These are phyloP conservation scores for Lippia alba DNA, from an alignment of 305 asterid species.

Conservation along the genomic window DNA sequence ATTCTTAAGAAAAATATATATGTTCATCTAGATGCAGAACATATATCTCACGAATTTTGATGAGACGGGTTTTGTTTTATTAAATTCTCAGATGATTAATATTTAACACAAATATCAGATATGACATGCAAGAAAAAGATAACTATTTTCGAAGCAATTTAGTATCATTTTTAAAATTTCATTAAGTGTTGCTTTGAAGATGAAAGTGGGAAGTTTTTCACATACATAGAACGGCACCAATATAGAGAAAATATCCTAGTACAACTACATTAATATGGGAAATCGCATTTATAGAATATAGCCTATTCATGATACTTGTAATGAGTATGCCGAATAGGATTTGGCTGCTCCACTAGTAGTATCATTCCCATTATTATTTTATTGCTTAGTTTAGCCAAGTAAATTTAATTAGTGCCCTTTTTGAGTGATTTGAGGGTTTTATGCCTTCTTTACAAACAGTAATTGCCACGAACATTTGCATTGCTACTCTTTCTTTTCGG, in stretches of 20 bases:
- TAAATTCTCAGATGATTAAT: too few relatives aligned
- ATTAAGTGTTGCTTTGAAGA: too few relatives aligned
- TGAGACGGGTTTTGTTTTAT: too few relatives aligned
- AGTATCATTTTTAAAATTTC: too few relatives aligned
- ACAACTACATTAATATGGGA: slow-evolving; percentile 4
- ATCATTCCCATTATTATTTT: slow-evolving; percentile 33
- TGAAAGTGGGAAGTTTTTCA: too few relatives aligned
- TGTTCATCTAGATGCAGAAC: too few relatives aligned
- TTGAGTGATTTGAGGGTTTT: slow-evolving; percentile 45
- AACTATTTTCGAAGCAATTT: too few relatives aligned
- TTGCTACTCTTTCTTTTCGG: slow-evolving; percentile 25
- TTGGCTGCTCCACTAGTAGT: slow-evolving; percentile 35
- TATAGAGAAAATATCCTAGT: slow-evolving; percentile 31
- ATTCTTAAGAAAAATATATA: too few relatives aligned
- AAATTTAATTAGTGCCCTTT: slow-evolving; percentile 43
- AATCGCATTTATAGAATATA: neutral
- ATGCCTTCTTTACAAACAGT: slow-evolving; percentile 35
- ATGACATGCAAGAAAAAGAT: too few relatives aligned
- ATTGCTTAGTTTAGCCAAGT: slow-evolving; percentile 26
- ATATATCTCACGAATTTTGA: too few relatives aligned
- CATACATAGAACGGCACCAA: too few relatives aligned
- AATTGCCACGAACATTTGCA: neutral
- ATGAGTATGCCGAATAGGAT: slow-evolving; percentile 26
- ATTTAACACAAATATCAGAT: too few relatives aligned
- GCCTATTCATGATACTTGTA: neutral